Evolutionary conservation across 1,284 basidiomycete species (phyloP), one percentile per base, ranked within the genome.

Genomic region (Acaromyces ingoldii): DNA sequence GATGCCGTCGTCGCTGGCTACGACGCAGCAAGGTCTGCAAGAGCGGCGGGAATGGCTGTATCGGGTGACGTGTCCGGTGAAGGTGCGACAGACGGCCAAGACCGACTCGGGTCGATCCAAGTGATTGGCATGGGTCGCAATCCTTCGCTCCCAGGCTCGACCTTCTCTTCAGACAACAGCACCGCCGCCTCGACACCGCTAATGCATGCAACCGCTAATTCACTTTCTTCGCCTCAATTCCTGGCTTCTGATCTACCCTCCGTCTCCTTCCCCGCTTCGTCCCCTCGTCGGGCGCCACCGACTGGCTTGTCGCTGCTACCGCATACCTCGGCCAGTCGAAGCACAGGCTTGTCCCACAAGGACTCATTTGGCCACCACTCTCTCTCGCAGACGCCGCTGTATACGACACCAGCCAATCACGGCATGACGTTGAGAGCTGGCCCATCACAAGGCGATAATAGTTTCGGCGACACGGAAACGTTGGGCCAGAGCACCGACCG

Each of bases 341-440:
- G 21, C 21, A 42, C 15, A 13, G 28, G 21, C 39, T 5, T 42
- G 39, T 15, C 17, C 17, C 42, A 45, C 42, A 45, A 45, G 26
- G 42, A 45, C 26, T 45, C 42, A 13, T 45, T 45, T 45, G 42
- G 42, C 17, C 42, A 45, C 17, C 26, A 40, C 17, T n/a, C n/a
- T n/a, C n/a, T n/a, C n/a, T n/a, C n/a, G n/a, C n/a, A n/a, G n/a
- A n/a, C n/a, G n/a, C n/a, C n/a, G n/a, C n/a, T n/a, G n/a, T n/a
- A n/a, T n/a, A n/a, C n/a, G n/a, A n/a, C n/a, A n/a, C n/a, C n/a
- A n/a, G n/a, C n/a, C n/a, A n/a, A n/a, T n/a, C n/a, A n/a, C n/a
- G n/a, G n/a, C n/a, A n/a, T n/a, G n/a, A n/a, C n/a, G n/a, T n/a
- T n/a, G n/a, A n/a, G n/a, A n/a, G n/a, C n/a, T n/a, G n/a, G n/a